Evolutionary conservation across 306 rosid genomes (phyloP).

Genomic region (Pueraria montana): DNA sequence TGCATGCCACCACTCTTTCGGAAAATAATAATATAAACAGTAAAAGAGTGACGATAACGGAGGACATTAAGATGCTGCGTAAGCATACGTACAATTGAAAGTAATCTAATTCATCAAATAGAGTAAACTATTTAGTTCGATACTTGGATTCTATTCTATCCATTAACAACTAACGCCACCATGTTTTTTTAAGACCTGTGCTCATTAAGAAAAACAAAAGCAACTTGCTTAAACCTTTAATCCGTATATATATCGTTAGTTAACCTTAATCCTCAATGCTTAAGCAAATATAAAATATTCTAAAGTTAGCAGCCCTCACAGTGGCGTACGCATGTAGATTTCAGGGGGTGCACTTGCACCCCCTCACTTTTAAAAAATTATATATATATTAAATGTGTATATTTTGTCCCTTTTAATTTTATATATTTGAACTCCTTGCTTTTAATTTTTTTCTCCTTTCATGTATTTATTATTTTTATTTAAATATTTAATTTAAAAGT

Average conservation of each 20-base stretch:
- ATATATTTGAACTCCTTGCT: too few relatives aligned
- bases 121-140: background rate
- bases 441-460: too few relatives aligned
- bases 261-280: background rate
- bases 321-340: too few relatives aligned
- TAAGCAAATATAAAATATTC: background rate
- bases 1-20: background rate
- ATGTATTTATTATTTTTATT: too few relatives aligned
- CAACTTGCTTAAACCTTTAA: background rate
- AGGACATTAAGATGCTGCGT: slow-evolving; percentile 22
- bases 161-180: background rate
- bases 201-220: background rate
- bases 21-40: background rate
- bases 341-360: too few relatives aligned
- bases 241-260: background rate
- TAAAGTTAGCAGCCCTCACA: too few relatives aligned
- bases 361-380: too few relatives aligned
- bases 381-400: too few relatives aligned
- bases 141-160: slow-evolving; percentile 38
- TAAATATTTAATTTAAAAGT: too few relatives aligned
- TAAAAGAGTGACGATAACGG: background rate
- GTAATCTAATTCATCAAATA: background rate
- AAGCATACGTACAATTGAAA: background rate
- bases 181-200: background rate
- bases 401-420: too few relatives aligned